Conservation (phyloP, 305 asterid species). For the Rubia balearica region DNA sequence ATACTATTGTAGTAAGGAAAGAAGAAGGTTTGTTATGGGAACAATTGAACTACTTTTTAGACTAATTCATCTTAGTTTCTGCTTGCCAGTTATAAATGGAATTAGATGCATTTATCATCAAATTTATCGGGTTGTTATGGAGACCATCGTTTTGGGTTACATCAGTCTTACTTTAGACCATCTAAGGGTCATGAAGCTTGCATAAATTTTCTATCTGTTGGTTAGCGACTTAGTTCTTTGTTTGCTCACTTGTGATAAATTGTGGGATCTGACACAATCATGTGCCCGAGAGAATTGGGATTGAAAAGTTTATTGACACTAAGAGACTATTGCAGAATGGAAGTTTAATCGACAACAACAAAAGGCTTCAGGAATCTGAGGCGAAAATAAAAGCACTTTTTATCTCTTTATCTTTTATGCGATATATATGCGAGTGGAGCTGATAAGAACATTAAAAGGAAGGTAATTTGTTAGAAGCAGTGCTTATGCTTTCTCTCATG, state of each 20-base stretch:
- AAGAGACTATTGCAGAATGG: slow-evolving; percentile 34
- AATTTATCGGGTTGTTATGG: too few relatives aligned
- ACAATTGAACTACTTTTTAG: neutral
- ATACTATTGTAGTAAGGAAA: too few relatives aligned
- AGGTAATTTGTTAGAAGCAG: too few relatives aligned
- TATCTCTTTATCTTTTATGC: too few relatives aligned
- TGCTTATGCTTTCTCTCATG: too few relatives aligned
- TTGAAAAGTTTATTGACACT: slow-evolving; percentile 1
- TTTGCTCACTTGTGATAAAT: neutral
- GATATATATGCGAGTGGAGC: too few relatives aligned
- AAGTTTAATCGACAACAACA: slow-evolving; percentile 59
- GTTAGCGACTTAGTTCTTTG: neutral
- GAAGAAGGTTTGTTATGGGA: neutral
- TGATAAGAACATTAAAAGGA: too few relatives aligned
- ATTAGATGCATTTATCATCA: neutral
- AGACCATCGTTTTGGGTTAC: neutral
- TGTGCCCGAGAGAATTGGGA: neutral
- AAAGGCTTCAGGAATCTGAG: slow-evolving; percentile 88
- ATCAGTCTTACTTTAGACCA: neutral
- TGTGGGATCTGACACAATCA: slow-evolving; percentile 1
- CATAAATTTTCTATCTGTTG: neutral
- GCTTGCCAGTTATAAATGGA: neutral
- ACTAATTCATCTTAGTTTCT: neutral
- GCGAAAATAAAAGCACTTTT: slow-evolving; percentile 74
- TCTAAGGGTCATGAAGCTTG: neutral